Evolutionary conservation across 2,329 filamentous ascomycete genomes (phyloP).

Genomic region (Phialocephala subalpina): DNA sequence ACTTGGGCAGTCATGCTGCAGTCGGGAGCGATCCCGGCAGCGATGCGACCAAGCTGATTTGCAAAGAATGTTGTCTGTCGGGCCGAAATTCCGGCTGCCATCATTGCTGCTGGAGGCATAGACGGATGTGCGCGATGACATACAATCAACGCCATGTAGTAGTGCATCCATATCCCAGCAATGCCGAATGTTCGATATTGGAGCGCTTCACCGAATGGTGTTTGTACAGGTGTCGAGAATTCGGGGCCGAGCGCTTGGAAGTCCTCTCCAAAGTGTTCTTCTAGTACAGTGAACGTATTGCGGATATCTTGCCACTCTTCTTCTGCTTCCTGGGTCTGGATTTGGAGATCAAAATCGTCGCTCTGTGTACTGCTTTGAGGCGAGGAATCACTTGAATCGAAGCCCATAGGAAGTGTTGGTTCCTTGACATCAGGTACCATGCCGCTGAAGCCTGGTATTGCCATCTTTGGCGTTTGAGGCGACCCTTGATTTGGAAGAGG

Average conservation of each 20-base stretch:
- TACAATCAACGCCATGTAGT: constrained; percentile 84
- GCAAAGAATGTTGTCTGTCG: constrained; percentile 75
- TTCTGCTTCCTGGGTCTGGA: constrained; percentile 37
- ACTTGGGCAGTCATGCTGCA: constrained; percentile 59
- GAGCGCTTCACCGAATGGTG: constrained; percentile 83
- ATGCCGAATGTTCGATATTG: constrained; percentile 90
- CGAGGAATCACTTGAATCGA: constrained; percentile 31
- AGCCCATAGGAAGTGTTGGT: constrained; percentile 43
- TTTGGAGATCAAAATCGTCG: constrained; percentile 39
- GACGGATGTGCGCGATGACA: constrained; percentile 83
- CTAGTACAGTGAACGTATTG: constrained; percentile 73
- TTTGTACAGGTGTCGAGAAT: constrained; percentile 64
- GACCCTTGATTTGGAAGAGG: constrained; percentile 12
- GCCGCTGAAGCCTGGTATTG: constrained; percentile 40
- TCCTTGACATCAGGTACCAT: constrained; percentile 41
- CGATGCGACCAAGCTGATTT: constrained; percentile 80
- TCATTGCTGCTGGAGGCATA: constrained; percentile 89
- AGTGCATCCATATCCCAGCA: constrained; percentile 86
- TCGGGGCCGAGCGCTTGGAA: constrained; percentile 81
- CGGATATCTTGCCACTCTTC: constrained; percentile 81
- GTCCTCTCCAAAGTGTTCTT: constrained; percentile 71
- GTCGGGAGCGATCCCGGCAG: constrained; percentile 70
- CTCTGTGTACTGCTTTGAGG: constrained; percentile 32
- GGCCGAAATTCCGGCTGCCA: constrained; percentile 82
- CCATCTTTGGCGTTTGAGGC: constrained; percentile 22